Evolutionary conservation across 192 early-diverging fungal species (phyloP), one percentile per base, ranked within the genome.

Genomic region (Coemansia biformis): DNA sequence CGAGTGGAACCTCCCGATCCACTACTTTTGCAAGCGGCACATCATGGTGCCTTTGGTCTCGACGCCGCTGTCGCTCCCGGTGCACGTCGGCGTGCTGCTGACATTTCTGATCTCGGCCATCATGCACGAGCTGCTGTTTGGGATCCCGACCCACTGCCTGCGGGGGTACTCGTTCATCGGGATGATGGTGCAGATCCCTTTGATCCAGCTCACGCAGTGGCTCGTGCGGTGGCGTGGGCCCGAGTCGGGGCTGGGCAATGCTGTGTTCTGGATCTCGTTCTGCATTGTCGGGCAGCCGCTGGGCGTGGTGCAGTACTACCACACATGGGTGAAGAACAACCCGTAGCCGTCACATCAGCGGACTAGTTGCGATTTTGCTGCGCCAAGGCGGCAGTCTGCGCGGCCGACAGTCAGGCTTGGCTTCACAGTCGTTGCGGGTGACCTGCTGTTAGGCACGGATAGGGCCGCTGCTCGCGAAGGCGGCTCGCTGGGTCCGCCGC

Each of bases 1-100:
- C 21, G 77, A 87, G 24, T 93, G 91, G 91, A 93, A 93, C 78
- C 77, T 81, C 44, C 91, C 91, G 15, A 90, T 93, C 24, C 86
- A 90, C 75, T 81, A 81, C 24, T 87, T 82, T 58, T 85, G 86
- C 72, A 93, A 93, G 55, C 82, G 91, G 9, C 91, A 93, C 57
- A 78, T 92, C 17, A 91, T 89, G 73, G 48, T 92, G 23, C 91
- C 91, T 33, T 73, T 87, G 54, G 65, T 88, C 44, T 83, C 78
- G 34, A 62, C 79, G 21, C 86, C 84, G 21, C 44, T 83, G 19
- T 71, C 77, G 13, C 81, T 86, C 18, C 57, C 59, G 12, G 58
- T 64, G 0, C 79, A 37, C 42, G 65, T 42, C 31, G 71, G 85
- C 6, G 71, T 79, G 31, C 47, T 88, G 22, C 59, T 79, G 6